Base-by-base conservation (phyloP, 495 filamentous ascomycete genomes). In the Penicillium fimorum region DNA sequence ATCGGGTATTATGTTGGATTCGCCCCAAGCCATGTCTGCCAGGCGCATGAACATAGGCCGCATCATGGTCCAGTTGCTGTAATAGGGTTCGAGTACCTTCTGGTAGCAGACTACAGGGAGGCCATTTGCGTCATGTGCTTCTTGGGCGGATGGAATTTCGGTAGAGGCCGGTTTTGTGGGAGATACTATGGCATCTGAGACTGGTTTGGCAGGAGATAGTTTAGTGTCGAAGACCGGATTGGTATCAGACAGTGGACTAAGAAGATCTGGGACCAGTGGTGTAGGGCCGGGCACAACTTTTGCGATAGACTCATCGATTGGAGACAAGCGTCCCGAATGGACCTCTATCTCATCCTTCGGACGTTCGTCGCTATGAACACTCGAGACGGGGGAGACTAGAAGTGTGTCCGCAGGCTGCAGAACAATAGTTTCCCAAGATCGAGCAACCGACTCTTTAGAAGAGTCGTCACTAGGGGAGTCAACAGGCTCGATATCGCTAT, bases 11-110 rank as follows among this genome's bases (percentile, higher is more conserved):
- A 17, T 35, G 13, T 57, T 50, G 24, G 44, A 56, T 56, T 49
- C 35, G 18, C 53, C 53, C 53, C 53, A 56, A 12, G 44, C 33
- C 44, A 56, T 56, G 18, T 56, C 53, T 13, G 53, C 53, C 12
- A 49, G 11, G 11, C 53, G 53, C 53, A 56, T 56, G 45, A 56
- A 49, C 24, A 47, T 32, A 5, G 53, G 55, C 13, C 32, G 43
- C 47, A 44, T 50, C 9, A 57, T 52, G 1, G 40, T 37, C 55
- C 55, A 57, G n/a, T 57, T 30, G 22, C 30, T 37, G 29, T 27
- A 57, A 0, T 25, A 3, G 1, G 17, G 4, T 7, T 57, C 55
- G 4, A 22, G 47, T n/a, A 57, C 17, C 35, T 33, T 22, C 11
- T 56, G 37, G 17, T 56, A 56, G 12, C 44, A 48, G 33, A 15